phyloP scores from a whole-genome alignment of 495 filamentous ascomycete genomes.

The Penicillium macrosclerotiorum region DNA sequence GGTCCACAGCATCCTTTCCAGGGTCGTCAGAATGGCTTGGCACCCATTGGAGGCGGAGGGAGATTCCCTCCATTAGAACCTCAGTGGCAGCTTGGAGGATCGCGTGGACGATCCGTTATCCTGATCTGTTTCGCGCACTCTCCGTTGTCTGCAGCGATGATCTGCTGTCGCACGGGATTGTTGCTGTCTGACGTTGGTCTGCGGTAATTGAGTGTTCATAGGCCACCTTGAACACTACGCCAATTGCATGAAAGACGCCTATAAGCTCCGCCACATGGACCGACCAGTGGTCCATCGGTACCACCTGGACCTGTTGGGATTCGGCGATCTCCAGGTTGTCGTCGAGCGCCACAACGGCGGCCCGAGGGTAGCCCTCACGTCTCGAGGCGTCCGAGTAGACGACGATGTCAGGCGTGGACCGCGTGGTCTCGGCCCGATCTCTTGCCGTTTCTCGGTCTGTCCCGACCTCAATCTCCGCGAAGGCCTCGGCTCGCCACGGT shows the following conservation, averaged over 20 bases:
- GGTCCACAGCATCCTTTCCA: neutral
- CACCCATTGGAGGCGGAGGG: conserved; percentile 20
- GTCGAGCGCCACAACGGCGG: conserved; percentile 8
- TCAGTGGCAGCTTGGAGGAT: conserved; percentile 18
- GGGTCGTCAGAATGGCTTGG: neutral
- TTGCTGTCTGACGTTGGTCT: neutral
- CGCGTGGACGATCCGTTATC: conserved; percentile 19
- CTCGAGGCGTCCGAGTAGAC: conserved; percentile 16
- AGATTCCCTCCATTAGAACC: conserved; percentile 5
- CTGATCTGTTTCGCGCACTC: conserved; percentile 15
- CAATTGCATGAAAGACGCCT: conserved; percentile 20
- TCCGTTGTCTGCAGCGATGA: conserved; percentile 19
- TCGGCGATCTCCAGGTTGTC: conserved; percentile 4
- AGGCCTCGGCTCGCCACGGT: conserved; percentile 19
- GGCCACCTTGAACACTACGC: conserved; percentile 11
- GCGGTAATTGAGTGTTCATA: neutral
- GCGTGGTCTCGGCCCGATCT: conserved; percentile 10
- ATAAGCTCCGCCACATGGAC: conserved; percentile 25
- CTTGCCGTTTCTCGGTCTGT: conserved; percentile 18
- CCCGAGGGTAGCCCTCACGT: conserved; percentile 9
- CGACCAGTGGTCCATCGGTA: conserved; percentile 21
- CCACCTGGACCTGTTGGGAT: conserved; percentile 20
- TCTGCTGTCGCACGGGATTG: conserved; percentile 17
- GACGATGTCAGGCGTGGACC: conserved; percentile 6
- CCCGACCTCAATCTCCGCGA: conserved; percentile 22